phyloP scores from a whole-genome alignment of 140 eudicot genomes.

The Cichorium intybus region DNA sequence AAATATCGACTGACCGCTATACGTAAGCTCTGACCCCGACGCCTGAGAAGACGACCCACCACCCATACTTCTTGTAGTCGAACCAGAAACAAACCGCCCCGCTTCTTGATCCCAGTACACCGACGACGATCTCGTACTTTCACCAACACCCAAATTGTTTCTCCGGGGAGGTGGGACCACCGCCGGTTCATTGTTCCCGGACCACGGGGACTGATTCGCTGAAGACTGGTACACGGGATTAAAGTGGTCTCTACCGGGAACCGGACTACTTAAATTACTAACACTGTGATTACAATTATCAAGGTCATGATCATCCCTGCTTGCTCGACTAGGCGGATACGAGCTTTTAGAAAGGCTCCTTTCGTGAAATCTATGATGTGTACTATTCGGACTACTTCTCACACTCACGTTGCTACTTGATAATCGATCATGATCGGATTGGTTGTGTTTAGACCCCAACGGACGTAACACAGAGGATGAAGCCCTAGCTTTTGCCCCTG shows the following conservation, averaged over 20 bases:
- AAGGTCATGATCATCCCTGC: slow-evolving; percentile 73
- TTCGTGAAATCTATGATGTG: slow-evolving; percentile 25
- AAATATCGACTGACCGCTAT: slow-evolving; percentile 76
- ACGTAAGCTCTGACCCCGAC: slow-evolving; percentile 58
- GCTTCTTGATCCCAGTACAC: slow-evolving; percentile 95
- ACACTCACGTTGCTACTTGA: slow-evolving; percentile 73
- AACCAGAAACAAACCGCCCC: slow-evolving; percentile 69
- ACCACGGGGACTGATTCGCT: slow-evolving; percentile 36
- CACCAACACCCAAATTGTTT: slow-evolving; percentile 48
- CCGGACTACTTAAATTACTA: slow-evolving; percentile 78
- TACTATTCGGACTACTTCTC: slow-evolving; percentile 69
- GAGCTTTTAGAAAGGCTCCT: slow-evolving; percentile 51
- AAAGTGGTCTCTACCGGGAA: slow-evolving; percentile 30
- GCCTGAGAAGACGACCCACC: slow-evolving; percentile 39
- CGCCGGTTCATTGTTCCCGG: slow-evolving; percentile 42
- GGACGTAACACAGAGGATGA: slow-evolving; percentile 75
- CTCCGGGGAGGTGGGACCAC: slow-evolving; percentile 35
- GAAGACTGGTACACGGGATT: slow-evolving; percentile 36
- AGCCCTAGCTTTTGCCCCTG: slow-evolving; percentile 59
- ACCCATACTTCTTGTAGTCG: slow-evolving; percentile 42
- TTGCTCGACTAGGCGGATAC: slow-evolving; percentile 66
- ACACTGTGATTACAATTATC: slow-evolving; percentile 73
- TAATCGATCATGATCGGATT: slow-evolving; percentile 39
- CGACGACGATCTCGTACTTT: slow-evolving; percentile 42
- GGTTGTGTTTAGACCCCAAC: slow-evolving; percentile 40